A percentile compares a stretch with the other conserved stretches of the same genome.
These are phyloP conservation scores for Pholiota adiposa DNA, from an alignment of 1,284 basidiomycete species.

Conservation along the genomic window DNA sequence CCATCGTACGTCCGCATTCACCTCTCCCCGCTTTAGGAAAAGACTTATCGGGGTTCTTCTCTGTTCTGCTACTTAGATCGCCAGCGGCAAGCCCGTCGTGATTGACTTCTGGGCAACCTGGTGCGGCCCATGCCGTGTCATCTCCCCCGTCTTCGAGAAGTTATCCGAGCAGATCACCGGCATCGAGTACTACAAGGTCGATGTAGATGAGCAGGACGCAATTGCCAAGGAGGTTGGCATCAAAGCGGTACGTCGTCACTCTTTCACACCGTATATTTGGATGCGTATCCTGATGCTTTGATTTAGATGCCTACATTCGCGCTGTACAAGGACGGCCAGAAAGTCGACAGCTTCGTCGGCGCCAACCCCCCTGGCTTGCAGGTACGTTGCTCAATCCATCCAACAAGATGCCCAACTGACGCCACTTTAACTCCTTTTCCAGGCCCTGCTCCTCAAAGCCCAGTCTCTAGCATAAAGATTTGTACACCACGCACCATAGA, in stretches of 20 bases:
- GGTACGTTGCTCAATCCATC: constrained; percentile 21
- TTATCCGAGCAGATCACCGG: constrained; percentile 46
- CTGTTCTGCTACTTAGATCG: no score
- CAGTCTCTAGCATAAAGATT: background rate
- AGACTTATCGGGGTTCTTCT: background rate
- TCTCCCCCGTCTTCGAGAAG: constrained; percentile 82
- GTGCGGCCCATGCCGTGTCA: constrained; percentile 80
- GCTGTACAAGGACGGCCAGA: constrained; percentile 40
- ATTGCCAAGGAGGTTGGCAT: constrained; percentile 72
- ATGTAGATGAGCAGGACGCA: constrained; percentile 65
- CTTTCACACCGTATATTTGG: no score
- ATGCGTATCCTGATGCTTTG: no score
- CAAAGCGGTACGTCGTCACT: constrained; percentile 56
- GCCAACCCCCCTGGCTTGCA: constrained; percentile 32
- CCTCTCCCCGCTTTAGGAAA: background rate
- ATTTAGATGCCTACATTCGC: constrained; percentile 46
- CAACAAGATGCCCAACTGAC: no score
- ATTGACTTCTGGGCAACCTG: constrained; percentile 83
- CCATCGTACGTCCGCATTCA: constrained; percentile 32
- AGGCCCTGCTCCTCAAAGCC: background rate
- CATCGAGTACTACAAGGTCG: constrained; percentile 79
- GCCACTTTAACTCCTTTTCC: background rate
- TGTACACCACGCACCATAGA: background rate
- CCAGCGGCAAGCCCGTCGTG: constrained; percentile 58
- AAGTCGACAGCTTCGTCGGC: constrained; percentile 37